These are phyloP conservation scores for Rhododendron henanense DNA, from an alignment of 148 eudicot species.

Conservation along the genomic window DNA sequence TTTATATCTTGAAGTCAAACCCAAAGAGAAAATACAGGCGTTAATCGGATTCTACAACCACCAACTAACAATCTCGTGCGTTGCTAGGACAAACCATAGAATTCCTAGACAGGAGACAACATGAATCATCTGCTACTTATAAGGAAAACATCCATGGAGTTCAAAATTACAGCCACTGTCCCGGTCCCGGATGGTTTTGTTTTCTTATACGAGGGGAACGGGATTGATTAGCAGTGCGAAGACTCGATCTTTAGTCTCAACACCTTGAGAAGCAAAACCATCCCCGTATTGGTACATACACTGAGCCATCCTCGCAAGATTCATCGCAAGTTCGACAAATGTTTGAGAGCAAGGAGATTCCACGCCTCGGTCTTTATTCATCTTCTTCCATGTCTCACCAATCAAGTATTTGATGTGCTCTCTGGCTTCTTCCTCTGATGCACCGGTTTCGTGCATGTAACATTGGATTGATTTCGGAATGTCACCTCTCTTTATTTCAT, in stretches of 20 bases:
- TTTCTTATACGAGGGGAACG: neutral
- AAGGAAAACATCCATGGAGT: neutral
- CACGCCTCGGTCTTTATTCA: constrained; percentile 12
- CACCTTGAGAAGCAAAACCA: neutral
- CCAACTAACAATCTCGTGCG: neutral
- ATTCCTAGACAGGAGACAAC: neutral
- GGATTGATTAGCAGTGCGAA: constrained; percentile 11
- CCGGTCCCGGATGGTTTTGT: no score
- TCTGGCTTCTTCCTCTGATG: constrained; percentile 16
- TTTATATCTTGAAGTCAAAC: neutral
- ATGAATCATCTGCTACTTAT: neutral
- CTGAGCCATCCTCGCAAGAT: constrained; percentile 8
- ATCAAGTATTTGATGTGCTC: constrained; percentile 23
- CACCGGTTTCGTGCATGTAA: constrained; percentile 24
- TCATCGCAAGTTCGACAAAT: constrained; percentile 10
- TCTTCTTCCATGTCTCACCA: constrained; percentile 2
- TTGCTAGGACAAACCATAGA: neutral
- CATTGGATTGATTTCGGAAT: constrained; percentile 22
- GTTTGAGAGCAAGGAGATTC: neutral
- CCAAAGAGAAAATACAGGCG: neutral
- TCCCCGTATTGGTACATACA: constrained; percentile 16
- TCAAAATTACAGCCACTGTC: neutral
- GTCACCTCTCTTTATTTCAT: constrained; percentile 28
- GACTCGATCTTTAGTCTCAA: neutral
- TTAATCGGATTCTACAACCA: neutral